Conservation (phyloP, 208 protist genomes). For the Wallacemonas rigidus region DNA sequence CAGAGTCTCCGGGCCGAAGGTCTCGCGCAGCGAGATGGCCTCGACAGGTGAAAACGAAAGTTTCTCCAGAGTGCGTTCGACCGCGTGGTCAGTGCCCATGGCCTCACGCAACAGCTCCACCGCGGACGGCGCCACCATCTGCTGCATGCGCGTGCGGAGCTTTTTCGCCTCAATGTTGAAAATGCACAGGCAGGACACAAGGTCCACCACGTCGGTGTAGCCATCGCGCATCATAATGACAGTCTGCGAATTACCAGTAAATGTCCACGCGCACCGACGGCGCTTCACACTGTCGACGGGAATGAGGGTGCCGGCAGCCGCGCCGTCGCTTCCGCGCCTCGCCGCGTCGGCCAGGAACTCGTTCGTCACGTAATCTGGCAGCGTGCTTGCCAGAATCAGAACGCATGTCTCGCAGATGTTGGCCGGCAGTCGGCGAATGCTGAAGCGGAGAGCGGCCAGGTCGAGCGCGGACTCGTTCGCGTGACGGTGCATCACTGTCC, state of each 20-base stretch:
- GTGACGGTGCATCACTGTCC: slow-evolving; percentile 54
- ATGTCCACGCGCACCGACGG: slow-evolving; percentile 64
- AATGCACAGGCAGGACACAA: slow-evolving; percentile 83
- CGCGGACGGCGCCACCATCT: slow-evolving; percentile 71
- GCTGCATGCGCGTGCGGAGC: slow-evolving; percentile 60
- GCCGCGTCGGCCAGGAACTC: slow-evolving; percentile 60
- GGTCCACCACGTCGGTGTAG: slow-evolving; percentile 87
- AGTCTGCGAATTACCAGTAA: slow-evolving; percentile 68
- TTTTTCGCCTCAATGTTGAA: slow-evolving; percentile 78
- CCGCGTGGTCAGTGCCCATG: slow-evolving; percentile 12
- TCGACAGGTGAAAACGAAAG: slow-evolving; percentile 63
- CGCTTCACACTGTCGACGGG: slow-evolving; percentile 61
- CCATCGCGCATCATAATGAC: slow-evolving; percentile 82
- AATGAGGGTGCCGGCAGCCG: slow-evolving; percentile 17
- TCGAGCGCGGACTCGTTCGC: slow-evolving; percentile 67
- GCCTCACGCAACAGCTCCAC: slow-evolving; percentile 63
- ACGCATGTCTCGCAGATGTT: slow-evolving; percentile 75
- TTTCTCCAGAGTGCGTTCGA: slow-evolving; percentile 30
- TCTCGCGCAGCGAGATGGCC: slow-evolving; percentile 41
- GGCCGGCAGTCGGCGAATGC: slow-evolving; percentile 53
- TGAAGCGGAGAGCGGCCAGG: slow-evolving; percentile 65
- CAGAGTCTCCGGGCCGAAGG: slow-evolving; percentile 59
- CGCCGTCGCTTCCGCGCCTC: neutral
- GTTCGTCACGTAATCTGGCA: slow-evolving; percentile 61
- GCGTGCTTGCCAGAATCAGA: slow-evolving; percentile 50